phyloP scores from a whole-genome alignment of 1,284 basidiomycete species.

The Rhodotorula sp. region DNA sequence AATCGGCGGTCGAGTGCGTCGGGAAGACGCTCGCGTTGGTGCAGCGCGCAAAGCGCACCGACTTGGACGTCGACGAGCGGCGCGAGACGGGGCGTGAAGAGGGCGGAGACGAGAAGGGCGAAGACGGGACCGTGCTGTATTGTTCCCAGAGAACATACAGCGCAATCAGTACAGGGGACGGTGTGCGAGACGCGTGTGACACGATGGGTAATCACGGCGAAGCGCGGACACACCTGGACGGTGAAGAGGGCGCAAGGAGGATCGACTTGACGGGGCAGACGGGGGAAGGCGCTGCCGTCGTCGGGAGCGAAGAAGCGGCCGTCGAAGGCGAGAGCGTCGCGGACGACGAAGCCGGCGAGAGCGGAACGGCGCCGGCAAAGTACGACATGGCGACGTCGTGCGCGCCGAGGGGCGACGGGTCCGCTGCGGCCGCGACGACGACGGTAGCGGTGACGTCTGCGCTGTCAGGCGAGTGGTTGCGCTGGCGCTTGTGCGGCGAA shows the following conservation, averaged over 20 bases:
- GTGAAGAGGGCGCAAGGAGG: conserved; percentile 27
- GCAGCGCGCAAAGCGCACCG: conserved; percentile 42
- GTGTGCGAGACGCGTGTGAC: not conserved
- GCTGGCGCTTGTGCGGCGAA: conserved; percentile 39
- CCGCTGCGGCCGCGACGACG: not conserved
- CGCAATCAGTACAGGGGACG: not conserved
- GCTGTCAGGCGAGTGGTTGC: conserved; percentile 35
- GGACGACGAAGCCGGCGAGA: conserved; percentile 2
- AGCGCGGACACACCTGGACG: not conserved
- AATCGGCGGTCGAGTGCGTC: conserved; percentile 36
- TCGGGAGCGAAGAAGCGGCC: not conserved
- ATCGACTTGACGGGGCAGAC: conserved; percentile 28
- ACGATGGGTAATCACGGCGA: too few species aligned
- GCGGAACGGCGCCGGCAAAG: conserved; percentile 10
- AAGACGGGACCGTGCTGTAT: conserved; percentile 10
- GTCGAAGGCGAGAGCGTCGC: not conserved
- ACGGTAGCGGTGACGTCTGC: not conserved
- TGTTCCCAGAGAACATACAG: not conserved
- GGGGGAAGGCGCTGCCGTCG: not conserved
- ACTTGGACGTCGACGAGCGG: conserved; percentile 38
- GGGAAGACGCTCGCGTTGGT: conserved; percentile 43
- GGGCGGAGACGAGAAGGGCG: conserved; percentile 27
- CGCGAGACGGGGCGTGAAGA: conserved; percentile 38
- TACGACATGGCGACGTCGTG: conserved; percentile 8
- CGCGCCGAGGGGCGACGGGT: not conserved